These are phyloP conservation scores for Lasiodiplodia hormozganensis DNA, from an alignment of 2,329 filamentous ascomycete species.

Conservation along the genomic window DNA sequence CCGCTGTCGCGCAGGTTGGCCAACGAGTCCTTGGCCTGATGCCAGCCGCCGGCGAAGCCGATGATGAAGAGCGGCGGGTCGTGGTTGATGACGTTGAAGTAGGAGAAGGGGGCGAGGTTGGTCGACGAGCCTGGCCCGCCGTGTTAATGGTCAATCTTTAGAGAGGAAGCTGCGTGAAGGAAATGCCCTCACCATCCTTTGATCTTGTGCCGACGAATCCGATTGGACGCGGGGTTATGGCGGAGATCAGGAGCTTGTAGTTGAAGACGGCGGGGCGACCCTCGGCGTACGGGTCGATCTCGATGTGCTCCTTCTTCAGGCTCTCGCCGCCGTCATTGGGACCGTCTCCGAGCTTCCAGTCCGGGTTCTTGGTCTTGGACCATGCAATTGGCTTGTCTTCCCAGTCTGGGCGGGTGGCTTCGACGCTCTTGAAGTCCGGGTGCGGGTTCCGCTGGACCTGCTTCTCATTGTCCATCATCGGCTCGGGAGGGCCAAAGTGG, in stretches of 20 bases:
- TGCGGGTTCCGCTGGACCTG: slow-evolving; percentile 69
- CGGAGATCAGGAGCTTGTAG: slow-evolving; percentile 91
- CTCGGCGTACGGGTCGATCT: slow-evolving; percentile 80
- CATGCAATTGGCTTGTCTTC: slow-evolving; percentile 60
- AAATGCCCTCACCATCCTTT: slow-evolving; percentile 60
- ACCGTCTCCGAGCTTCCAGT: slow-evolving; percentile 71
- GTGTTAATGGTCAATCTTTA: background rate
- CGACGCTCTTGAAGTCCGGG: slow-evolving; percentile 76
- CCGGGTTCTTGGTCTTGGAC: slow-evolving; percentile 69
- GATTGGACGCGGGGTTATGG: slow-evolving; percentile 82
- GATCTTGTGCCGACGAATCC: slow-evolving; percentile 66
- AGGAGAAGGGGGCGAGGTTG: slow-evolving; percentile 88
- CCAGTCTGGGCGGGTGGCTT: slow-evolving; percentile 70
- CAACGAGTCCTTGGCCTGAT: slow-evolving; percentile 77
- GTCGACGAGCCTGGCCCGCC: slow-evolving; percentile 48
- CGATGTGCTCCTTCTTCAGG: slow-evolving; percentile 67
- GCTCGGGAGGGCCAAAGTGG: slow-evolving; percentile 21
- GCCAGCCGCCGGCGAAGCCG: slow-evolving; percentile 63
- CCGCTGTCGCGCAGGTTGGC: slow-evolving; percentile 73
- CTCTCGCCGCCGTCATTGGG: slow-evolving; percentile 63
- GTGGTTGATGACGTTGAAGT: slow-evolving; percentile 82
- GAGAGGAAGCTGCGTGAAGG: background rate
- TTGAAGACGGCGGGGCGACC: slow-evolving; percentile 74
- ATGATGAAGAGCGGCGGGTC: slow-evolving; percentile 85
- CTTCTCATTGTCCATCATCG: slow-evolving; percentile 54